Evolutionary conservation across 2,329 filamentous ascomycete species (phyloP).

Genomic region (Hypoxylon sp.): DNA sequence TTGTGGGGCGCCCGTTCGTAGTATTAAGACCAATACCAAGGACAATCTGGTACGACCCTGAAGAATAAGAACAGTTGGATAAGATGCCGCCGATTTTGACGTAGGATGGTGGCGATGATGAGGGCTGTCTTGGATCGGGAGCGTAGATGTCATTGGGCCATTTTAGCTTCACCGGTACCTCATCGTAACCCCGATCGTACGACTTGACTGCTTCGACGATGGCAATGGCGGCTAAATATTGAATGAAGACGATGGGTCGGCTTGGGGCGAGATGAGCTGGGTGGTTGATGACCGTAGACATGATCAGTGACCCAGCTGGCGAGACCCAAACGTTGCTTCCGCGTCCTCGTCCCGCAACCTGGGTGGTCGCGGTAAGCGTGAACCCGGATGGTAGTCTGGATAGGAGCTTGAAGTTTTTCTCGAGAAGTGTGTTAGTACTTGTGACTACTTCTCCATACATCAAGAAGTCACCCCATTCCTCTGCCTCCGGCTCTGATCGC

Average conservation of each 20-base stretch:
- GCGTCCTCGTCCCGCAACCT: constrained; percentile 88
- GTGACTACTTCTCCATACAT: constrained; percentile 94
- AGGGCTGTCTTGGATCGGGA: constrained; percentile 71
- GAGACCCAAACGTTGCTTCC: constrained; percentile 96
- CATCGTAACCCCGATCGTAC: constrained; percentile 82
- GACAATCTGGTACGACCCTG: constrained; percentile 84
- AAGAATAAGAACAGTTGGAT: constrained; percentile 86
- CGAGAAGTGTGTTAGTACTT: constrained; percentile 92
- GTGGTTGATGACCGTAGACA: constrained; percentile 90
- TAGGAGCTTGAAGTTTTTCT: constrained; percentile 88
- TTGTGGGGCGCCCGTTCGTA: constrained; percentile 87
- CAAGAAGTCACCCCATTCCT: constrained; percentile 81
- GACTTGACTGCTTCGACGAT: constrained; percentile 85
- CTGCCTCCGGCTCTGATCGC: constrained; percentile 66
- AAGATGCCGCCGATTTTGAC: constrained; percentile 95
- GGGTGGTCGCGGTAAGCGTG: constrained; percentile 87
- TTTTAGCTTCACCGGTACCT: constrained; percentile 87
- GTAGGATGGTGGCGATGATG: constrained; percentile 66
- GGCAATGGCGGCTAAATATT: constrained; percentile 92
- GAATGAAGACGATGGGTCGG: constrained; percentile 90
- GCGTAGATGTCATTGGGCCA: constrained; percentile 98
- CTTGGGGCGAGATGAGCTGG: constrained; percentile 77
- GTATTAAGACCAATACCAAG: constrained; percentile 91
- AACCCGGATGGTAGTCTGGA: constrained; percentile 86
- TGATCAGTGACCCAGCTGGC: constrained; percentile 86